phyloP scores from a whole-genome alignment of 129 eudicot genomes.

The Lactuca saligna region DNA sequence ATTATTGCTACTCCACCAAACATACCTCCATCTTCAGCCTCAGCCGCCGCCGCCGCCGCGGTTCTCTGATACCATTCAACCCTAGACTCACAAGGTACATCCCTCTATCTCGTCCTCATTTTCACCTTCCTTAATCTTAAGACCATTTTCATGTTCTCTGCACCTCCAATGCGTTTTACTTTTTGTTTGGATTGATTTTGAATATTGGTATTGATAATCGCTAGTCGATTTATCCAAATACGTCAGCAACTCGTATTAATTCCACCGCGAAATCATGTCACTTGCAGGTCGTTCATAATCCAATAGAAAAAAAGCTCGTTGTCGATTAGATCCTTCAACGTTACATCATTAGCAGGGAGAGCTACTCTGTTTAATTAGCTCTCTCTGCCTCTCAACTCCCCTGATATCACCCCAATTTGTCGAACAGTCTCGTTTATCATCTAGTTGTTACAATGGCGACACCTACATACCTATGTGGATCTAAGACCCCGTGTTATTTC shows the following conservation, averaged over 20 bases:
- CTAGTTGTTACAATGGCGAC: slow-evolving; percentile 28
- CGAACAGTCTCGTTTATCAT: slow-evolving; percentile 19
- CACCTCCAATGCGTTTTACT: background rate
- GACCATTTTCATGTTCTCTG: background rate
- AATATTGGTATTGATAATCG: background rate
- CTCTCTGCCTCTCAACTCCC: slow-evolving; percentile 31
- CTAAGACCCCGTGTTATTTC: slow-evolving; percentile 26
- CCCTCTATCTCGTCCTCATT: background rate
- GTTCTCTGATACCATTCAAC: background rate
- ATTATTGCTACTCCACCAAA: slow-evolving; percentile 13
- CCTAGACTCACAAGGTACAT: slow-evolving; percentile 10
- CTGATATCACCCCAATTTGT: slow-evolving; percentile 19
- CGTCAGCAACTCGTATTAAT: background rate
- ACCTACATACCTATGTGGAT: slow-evolving; percentile 38
- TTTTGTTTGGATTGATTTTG: too few species aligned
- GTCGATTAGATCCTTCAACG: slow-evolving; percentile 1
- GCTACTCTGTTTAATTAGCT: slow-evolving; percentile 29
- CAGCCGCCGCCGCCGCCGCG: slow-evolving; percentile 9
- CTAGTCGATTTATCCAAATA: background rate
- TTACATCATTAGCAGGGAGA: slow-evolving; percentile 35
- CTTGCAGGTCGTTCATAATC: slow-evolving; percentile 14
- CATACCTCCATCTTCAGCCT: slow-evolving; percentile 4
- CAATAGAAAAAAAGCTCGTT: background rate
- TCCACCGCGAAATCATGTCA: background rate
- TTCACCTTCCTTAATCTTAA: background rate